These are phyloP conservation scores for Medicago ruthenica DNA, from an alignment of 306 rosid genomes.

Conservation along the genomic window DNA sequence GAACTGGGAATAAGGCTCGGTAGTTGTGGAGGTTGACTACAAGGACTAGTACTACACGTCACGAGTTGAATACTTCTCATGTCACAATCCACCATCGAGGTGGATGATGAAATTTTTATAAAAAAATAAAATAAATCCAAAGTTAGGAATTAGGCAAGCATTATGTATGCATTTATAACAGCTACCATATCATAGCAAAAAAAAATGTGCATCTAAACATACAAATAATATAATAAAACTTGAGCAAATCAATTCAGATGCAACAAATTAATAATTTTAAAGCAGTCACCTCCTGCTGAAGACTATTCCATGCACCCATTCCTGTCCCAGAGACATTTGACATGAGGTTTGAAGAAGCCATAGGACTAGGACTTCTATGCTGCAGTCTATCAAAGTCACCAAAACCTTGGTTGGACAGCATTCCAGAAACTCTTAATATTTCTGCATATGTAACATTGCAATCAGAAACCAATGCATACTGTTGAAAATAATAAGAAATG, in stretches of 20 bases:
- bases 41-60: slow-evolving; percentile 5
- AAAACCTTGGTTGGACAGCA: slow-evolving; percentile 97
- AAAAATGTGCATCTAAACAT: background rate
- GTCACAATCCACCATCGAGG: slow-evolving; percentile 6
- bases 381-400: slow-evolving; percentile 95
- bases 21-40: slow-evolving; percentile 9
- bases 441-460: slow-evolving; percentile 62
- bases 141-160: slow-evolving; percentile 15
- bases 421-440: slow-evolving; percentile 90
- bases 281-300: slow-evolving; percentile 81
- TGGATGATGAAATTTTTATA: slow-evolving; percentile 7
- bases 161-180: background rate
- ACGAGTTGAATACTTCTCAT: slow-evolving; percentile 12
- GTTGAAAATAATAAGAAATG: slow-evolving; percentile 25
- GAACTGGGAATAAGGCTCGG: slow-evolving; percentile 8
- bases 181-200: slow-evolving; percentile 15
- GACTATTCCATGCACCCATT: slow-evolving; percentile 86
- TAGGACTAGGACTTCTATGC: slow-evolving; percentile 99
- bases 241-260: slow-evolving; percentile 15
- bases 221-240: slow-evolving; percentile 33
- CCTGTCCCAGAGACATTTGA: slow-evolving; percentile 85
- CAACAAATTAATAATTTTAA: slow-evolving; percentile 16
- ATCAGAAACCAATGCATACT: slow-evolving; percentile 42
- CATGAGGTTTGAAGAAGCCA: slow-evolving; percentile 91
- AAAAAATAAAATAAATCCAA: background rate